Evolutionary conservation across 2,329 filamentous ascomycete species (phyloP).

Genomic region (Diplodia intermedia): DNA sequence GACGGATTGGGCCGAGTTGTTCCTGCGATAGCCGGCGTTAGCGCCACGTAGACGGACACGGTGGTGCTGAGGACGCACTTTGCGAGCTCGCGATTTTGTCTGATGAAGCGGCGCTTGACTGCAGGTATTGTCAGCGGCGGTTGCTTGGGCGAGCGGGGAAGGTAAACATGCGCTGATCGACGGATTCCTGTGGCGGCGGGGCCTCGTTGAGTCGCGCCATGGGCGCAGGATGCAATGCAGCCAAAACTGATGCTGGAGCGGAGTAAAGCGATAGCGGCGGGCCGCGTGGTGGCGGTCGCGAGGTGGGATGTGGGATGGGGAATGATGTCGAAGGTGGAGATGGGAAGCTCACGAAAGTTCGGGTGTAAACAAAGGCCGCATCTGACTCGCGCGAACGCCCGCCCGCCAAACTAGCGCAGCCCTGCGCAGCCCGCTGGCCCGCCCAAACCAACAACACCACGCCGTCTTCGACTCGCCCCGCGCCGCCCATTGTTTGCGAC

Average conservation of each 20-base stretch:
- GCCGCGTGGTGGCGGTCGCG: background rate
- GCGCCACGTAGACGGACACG: background rate
- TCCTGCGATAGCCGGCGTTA: conserved; percentile 51
- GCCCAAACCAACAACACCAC: conserved; percentile 18
- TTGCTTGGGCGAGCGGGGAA: background rate
- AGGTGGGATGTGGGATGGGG: conserved; percentile 23
- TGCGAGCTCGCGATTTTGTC: conserved; percentile 85
- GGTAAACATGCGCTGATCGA: conserved; percentile 71
- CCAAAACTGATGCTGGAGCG: background rate
- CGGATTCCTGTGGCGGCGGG: conserved; percentile 69
- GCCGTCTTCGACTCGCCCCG: background rate
- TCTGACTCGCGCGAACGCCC: conserved; percentile 16
- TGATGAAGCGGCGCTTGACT: conserved; percentile 81
- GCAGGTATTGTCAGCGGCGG: conserved; percentile 29
- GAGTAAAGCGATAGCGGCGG: conserved; percentile 2
- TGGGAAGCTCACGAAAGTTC: conserved; percentile 23
- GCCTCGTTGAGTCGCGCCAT: conserved; percentile 87
- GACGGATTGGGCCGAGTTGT: conserved; percentile 77
- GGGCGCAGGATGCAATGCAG: conserved; percentile 46
- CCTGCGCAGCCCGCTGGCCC: conserved; percentile 3
- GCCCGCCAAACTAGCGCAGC: conserved; percentile 21
- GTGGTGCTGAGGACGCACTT: conserved; percentile 46
- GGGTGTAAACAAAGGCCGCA: conserved; percentile 26
- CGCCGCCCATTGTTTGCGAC: background rate
- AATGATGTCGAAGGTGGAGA: conserved; percentile 26